Evolutionary conservation across 139 green algal genomes (phyloP).

Genomic region (Zygnema circumcarinatum): DNA sequence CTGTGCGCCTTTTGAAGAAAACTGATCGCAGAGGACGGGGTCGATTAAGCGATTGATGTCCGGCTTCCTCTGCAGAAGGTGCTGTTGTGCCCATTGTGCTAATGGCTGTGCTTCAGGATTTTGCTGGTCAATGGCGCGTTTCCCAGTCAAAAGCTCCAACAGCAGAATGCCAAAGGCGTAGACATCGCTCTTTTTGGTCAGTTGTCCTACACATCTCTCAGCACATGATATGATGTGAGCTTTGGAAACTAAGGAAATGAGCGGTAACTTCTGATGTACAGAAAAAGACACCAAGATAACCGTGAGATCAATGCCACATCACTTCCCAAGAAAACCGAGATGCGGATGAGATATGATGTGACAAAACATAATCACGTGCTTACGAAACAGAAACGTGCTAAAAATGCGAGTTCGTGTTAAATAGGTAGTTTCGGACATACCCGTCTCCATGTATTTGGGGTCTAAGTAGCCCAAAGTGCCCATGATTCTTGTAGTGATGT

Average conservation of each 20-base stretch:
- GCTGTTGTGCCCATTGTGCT: conserved; percentile 1
- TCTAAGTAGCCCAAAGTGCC: conserved; percentile 40
- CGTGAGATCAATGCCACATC: too few species aligned
- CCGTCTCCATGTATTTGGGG: conserved; percentile 28
- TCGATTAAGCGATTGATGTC: neutral
- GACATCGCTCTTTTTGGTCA: conserved; percentile 21
- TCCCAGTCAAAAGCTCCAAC: neutral
- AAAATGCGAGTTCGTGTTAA: too few species aligned
- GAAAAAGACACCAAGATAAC: too few species aligned
- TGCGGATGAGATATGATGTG: too few species aligned
- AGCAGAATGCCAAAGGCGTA: neutral
- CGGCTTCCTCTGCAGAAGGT: neutral
- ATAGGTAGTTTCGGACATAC: too few species aligned
- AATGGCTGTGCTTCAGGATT: neutral
- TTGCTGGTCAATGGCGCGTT: neutral
- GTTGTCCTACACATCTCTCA: too few species aligned
- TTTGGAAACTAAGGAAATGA: too few species aligned
- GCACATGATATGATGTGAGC: too few species aligned
- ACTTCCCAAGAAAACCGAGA: too few species aligned
- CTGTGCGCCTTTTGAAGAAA: conserved; percentile 11
- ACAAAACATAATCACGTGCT: too few species aligned
- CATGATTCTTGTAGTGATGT: conserved; percentile 34
- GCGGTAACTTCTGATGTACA: too few species aligned
- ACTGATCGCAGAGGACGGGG: conserved; percentile 8
- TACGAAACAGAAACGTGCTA: too few species aligned